These are phyloP conservation scores for Aureobasidium vineae DNA, from an alignment of 2,329 filamentous ascomycete species.

Conservation along the genomic window DNA sequence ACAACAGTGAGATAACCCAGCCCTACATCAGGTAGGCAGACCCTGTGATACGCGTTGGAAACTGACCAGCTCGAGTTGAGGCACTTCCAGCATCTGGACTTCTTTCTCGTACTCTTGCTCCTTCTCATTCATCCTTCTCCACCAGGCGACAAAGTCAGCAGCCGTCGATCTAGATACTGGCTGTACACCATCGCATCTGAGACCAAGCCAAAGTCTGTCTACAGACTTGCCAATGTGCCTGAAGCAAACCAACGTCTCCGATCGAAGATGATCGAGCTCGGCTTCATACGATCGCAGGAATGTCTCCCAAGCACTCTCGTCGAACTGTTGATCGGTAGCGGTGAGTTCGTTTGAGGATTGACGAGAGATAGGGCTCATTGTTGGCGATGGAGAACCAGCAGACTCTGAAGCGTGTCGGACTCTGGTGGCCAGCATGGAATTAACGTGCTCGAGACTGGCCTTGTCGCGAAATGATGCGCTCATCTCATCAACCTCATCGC, in stretches of 20 bases:
- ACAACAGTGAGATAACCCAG: neutral
- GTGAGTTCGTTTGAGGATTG: conserved; percentile 2
- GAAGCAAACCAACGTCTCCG: conserved; percentile 45
- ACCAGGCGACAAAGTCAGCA: conserved; percentile 43
- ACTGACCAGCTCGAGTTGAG: conserved; percentile 28
- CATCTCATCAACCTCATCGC: conserved; percentile 27
- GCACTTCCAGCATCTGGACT: conserved; percentile 28
- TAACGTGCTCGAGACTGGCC: conserved; percentile 30
- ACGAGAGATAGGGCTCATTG: conserved; percentile 4
- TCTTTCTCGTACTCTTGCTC: conserved; percentile 37
- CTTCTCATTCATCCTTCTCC: conserved; percentile 39
- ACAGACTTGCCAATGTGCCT: conserved; percentile 40
- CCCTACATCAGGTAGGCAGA: conserved; percentile 20
- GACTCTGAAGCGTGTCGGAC: conserved; percentile 9
- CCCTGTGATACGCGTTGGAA: conserved; percentile 26
- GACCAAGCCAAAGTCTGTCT: conserved; percentile 33
- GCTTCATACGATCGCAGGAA: conserved; percentile 35
- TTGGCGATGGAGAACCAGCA: neutral
- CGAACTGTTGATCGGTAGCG: conserved; percentile 29
- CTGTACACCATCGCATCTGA: conserved; percentile 8
- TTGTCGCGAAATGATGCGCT: conserved; percentile 28
- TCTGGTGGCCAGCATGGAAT: conserved; percentile 29
- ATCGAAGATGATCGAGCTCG: conserved; percentile 40
- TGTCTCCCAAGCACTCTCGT: conserved; percentile 37
- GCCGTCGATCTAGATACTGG: conserved; percentile 30